Evolutionary conservation across 768 basidiomycete genomes (phyloP), one percentile per base, ranked within the genome.

Genomic region (Phylloporus sp.): DNA sequence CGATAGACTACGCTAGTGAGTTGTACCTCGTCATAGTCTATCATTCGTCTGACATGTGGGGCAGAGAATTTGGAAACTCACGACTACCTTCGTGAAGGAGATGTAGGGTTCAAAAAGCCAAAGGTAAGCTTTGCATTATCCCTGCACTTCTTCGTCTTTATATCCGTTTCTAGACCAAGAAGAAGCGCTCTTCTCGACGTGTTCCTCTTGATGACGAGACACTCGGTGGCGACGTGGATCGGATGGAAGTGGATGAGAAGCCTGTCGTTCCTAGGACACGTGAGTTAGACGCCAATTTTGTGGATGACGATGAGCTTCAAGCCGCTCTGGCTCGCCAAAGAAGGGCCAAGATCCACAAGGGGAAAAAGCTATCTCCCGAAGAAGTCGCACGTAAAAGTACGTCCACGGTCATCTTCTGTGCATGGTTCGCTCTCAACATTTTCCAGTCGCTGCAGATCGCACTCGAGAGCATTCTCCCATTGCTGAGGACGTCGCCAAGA

Each of bases 221-320:
- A 39, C 42, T 41, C 10, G 57, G 44, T 47, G 56, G 41, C 38
- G 48, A 56, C 28, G 41, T 39, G 47, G 58, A 61, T 49, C 73
- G 70, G 56, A 97, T 95, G 89, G 82, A 91, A 28, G 80, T 94
- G 49, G 95, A 97, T 62, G 72, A 80, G 59, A 84, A 80, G 59
- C 81, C 87, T n/a, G 73, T 81, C 51, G 71, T 83, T 24, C 81
- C 85, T 53, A 77, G 85, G 58, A 75, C 76, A 57, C 79, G 87
- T 61, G 82, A 93, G 66, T 76, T 92, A 47, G 84, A 94, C 66
- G 76, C 79, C 60, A 95, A 95, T 72, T 91, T 97, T 70, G 87
- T 98, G 57, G 97, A 98, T 72, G 97, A 99, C 69, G 97, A 99
- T 69, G 97, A 99, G 63, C 80, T 99, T 38, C 95, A 97, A 76